phyloP scores from a whole-genome alignment of 2,329 filamentous ascomycete genomes.

The Xylariaceae sp. region DNA sequence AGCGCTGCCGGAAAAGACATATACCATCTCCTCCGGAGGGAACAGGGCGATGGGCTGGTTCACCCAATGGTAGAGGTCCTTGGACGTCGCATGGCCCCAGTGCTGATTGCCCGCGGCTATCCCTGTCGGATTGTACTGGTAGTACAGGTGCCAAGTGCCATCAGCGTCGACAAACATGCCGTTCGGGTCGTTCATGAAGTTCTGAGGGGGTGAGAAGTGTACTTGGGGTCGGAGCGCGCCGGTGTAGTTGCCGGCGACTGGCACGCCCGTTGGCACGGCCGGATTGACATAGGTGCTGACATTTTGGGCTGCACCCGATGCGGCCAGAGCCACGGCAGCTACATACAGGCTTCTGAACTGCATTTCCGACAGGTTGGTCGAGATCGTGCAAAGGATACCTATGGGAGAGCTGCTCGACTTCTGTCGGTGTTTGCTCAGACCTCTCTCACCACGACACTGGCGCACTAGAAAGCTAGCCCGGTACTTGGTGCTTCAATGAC shows the following conservation, averaged over 20 bases:
- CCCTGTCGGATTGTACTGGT: slow-evolving; percentile 41
- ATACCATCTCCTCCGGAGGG: slow-evolving; percentile 38
- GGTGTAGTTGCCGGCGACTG: slow-evolving; percentile 23
- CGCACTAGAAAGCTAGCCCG: too few relatives aligned
- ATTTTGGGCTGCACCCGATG: slow-evolving; percentile 1
- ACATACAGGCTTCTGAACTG: too few relatives aligned
- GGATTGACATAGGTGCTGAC: slow-evolving; percentile 22
- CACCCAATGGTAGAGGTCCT: slow-evolving; percentile 59
- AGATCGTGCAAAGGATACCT: too few relatives aligned
- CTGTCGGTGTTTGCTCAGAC: too few relatives aligned
- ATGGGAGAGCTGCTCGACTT: too few relatives aligned
- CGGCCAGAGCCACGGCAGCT: too few relatives aligned
- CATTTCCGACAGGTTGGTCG: too few relatives aligned
- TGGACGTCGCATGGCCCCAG: slow-evolving; percentile 63
- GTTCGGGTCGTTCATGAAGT: slow-evolving; percentile 61
- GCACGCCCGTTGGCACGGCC: slow-evolving; percentile 23
- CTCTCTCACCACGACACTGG: too few relatives aligned
- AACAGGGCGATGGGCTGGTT: slow-evolving; percentile 61
- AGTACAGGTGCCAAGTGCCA: slow-evolving; percentile 61
- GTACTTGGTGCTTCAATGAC: too few relatives aligned
- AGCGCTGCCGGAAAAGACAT: slow-evolving; percentile 50
- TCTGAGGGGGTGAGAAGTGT: slow-evolving; percentile 50
- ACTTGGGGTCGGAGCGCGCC: slow-evolving; percentile 43
- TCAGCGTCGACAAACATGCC: slow-evolving; percentile 56
- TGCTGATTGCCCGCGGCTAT: slow-evolving; percentile 37